Evolutionary conservation across 192 early-diverging fungal genomes (phyloP), one percentile per base, ranked within the genome.

Genomic region (Coemansia sp.): DNA sequence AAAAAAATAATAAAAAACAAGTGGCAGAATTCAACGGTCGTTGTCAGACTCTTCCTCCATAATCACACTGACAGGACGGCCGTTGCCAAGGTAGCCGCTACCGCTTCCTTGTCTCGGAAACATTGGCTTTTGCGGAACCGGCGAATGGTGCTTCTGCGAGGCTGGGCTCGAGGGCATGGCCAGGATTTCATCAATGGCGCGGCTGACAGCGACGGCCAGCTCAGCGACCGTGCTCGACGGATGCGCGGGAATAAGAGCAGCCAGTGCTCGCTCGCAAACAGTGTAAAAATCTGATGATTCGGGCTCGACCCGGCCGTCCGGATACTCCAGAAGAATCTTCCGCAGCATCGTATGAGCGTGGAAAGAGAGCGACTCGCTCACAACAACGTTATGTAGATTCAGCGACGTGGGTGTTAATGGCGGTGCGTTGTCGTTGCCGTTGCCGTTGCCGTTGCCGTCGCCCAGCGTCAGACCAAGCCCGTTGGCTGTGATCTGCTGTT

Each of bases 31-130:
- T 48, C 57, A 35, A 32, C 58, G 56, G 20, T 81, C 73, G 11
- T 64, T 43, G 58, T 81, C 79, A 14, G 79, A 76, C 65, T 81
- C 79, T 32, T 81, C 78, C 20, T 80, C 79, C 41, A 73, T 66
- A 33, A 78, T 78, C 33, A 78, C 71, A 20, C 76, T 78, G 14
- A 78, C 76, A 1, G 76, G 76, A 5, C 76, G 70, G 9, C 76
- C 76, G 17, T 45, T 38, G 8, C 72, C 65, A 8, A 61, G 15
- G 41, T 73, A 73, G 15, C 64, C 64, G 55, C 52, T 64, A 14
- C 57, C 52, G 32, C 54, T 70, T 34, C 61, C 41, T 41, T 70
- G 60, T 32, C 32, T 70, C 17, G 68, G 8, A 57, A 64, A 70
- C 51, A 45, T 64, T 37, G 45, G 68, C n/a, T 33, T 48, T n/a